Conservation (phyloP, 441 rosid genomes). For the Cnidoscolus chayamansa region DNA sequence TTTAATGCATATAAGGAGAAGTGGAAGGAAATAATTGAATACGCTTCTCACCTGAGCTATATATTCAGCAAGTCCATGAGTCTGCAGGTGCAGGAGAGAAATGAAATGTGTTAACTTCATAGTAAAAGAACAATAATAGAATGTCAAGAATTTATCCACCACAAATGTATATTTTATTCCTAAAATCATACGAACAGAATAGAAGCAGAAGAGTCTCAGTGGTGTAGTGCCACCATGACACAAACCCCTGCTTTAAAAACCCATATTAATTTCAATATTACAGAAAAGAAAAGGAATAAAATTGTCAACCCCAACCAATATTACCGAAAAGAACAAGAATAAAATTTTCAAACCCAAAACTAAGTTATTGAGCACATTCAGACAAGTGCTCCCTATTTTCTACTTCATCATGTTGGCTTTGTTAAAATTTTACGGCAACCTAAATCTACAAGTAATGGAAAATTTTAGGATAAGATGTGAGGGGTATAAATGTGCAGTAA, state of each 20-base stretch:
- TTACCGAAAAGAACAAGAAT: not conserved
- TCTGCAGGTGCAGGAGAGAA: slow-evolving; percentile 55
- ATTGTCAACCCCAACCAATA: not conserved
- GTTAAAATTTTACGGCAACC: not conserved
- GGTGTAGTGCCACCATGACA: not conserved
- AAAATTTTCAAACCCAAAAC: not conserved
- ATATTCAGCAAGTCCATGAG: slow-evolving; percentile 93
- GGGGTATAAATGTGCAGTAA: not conserved
- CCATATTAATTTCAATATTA: slow-evolving; percentile 1
- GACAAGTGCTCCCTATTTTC: not conserved
- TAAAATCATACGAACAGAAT: not conserved
- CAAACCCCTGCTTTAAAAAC: not conserved
- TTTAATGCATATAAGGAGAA: slow-evolving; percentile 4
- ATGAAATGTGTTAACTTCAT: slow-evolving; percentile 27
- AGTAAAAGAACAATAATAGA: slow-evolving; percentile 8
- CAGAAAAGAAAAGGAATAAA: not conserved
- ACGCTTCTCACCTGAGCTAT: slow-evolving; percentile 77
- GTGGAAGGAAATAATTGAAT: slow-evolving; percentile 16
- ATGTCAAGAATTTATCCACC: not conserved
- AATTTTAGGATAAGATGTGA: not conserved
- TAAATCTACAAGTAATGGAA: not conserved
- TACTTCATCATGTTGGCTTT: not conserved
- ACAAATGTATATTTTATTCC: not conserved
- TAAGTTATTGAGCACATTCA: not conserved
- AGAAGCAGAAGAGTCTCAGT: not conserved